Conservation (phyloP, 768 basidiomycete species). For the Serendipita indica region DNA sequence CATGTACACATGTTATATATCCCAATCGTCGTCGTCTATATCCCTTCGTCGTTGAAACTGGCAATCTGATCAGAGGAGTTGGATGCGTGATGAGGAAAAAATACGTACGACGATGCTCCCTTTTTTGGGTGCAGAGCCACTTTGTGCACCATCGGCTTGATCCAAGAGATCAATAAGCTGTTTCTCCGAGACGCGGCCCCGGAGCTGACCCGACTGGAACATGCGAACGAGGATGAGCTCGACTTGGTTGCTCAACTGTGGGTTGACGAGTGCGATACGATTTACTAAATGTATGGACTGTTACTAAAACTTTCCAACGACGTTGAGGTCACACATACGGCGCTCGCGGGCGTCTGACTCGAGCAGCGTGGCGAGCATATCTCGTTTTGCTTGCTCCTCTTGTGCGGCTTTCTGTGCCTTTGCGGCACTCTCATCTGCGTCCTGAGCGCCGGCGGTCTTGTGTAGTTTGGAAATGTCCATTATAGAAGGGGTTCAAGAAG, state of each 20-base stretch:
- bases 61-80: not conserved
- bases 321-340: constrained; percentile 29
- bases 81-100: not conserved
- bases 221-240: constrained; percentile 64
- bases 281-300: constrained; percentile 60
- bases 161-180: constrained; percentile 78
- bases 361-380: constrained; percentile 63
- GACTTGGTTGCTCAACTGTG: constrained; percentile 65
- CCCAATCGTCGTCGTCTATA: constrained; percentile 22
- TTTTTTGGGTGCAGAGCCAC: constrained; percentile 25
- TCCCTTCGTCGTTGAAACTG: constrained; percentile 26
- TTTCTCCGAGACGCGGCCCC: constrained; percentile 58
- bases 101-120: constrained; percentile 28
- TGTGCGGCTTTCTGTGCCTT: constrained; percentile 40
- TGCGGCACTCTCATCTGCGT: constrained; percentile 35
- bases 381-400: constrained; percentile 54
- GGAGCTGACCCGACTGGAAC: constrained; percentile 71
- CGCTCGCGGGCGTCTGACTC: constrained; percentile 69
- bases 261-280: constrained; percentile 75
- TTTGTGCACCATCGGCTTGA: constrained; percentile 36
- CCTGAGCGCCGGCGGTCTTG: constrained; percentile 1
- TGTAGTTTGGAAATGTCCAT: constrained; percentile 1
- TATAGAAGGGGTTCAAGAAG: not conserved
- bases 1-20: no score
- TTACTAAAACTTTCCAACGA: not conserved